Base-by-base conservation (phyloP, 495 filamentous ascomycete species). In the Aspergillus panamensis region DNA sequence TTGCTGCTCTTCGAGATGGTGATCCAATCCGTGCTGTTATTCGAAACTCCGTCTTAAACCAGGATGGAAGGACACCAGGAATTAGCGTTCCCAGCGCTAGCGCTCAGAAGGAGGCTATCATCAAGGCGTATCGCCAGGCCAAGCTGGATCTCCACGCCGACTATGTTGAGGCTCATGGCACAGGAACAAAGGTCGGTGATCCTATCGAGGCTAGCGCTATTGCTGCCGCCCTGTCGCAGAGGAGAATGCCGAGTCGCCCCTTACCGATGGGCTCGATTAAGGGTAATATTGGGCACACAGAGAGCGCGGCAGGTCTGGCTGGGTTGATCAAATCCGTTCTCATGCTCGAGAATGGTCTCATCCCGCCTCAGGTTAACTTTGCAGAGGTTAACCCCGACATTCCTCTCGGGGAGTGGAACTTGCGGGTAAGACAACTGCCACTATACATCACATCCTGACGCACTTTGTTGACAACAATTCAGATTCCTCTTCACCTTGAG, bases 1-100 rank as follows among this genome's bases (percentile, higher is more conserved):
- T 48, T 20, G 58, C 48, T 17, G 58, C 58, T 5, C 31, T 56
- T 5, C 61, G 66, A 7, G 79, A 84, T 57, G 75, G 76, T 19
- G 79, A 86, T 60, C 77, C 81, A 13, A 83, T 89, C 43, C 73
- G 82, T 45, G 82, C 81, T 16, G 75, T 89, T 29, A 84, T 90
- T 51, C 74, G 76, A 25, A 61, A 51, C n/a, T 51, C 45, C n/a
- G 58, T 51, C 1, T 32, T 55, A 9, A 61, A 61, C 40, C 58
- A 61, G 20, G 53, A 55, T n/a, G 58, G 58, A 2, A 49, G 53
- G 13, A 55, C 58, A 3, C 52, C 47, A 8, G 58, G 58, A 40
- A 61, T 61, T 1, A 61, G 52, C 37, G 53, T 56, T 14, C 58
- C 58, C 0, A 52, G 48, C 48, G 10, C 48, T 20, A 45, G 29